Evolutionary conservation across 1,139 yeast genomes (phyloP), one percentile per base, ranked within the genome.

Genomic region (Blastobotrys serpentis): DNA sequence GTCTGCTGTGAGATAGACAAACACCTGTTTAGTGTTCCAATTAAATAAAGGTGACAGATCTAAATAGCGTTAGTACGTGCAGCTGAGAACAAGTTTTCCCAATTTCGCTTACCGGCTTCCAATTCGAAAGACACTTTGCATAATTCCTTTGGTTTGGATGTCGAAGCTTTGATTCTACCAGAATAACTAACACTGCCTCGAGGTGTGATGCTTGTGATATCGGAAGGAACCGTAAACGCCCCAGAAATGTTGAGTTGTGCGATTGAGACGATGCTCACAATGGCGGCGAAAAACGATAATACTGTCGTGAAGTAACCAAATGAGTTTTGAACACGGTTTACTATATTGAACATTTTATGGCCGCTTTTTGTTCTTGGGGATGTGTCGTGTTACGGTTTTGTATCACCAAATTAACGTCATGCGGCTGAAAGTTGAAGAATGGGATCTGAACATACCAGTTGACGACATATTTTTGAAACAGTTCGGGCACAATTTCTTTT

Each of bases 11-110:
- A 92, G 73, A 61, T 90, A 92, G 3, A 85, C 86, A 64, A 92
- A 90, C 17, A 92, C 81, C 67, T 92, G 98, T 63, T 92, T 92
- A 10, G 98, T 92, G 69, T 92, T 92, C 97, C 98, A 92, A 67
- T 86, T 89, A 77, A 90, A 90, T 49, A 92, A 73, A 1, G 89
- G 82, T 0, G 85, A 66, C 58, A 92, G 65, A 58, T 84, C 88
- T 2, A 77, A 10, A 44, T 14, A 36, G 5, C 7, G 45, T 44
- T 30, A 49, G 33, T 23, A 3, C 11, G 1, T 16, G 14, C 5
- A n/a, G 2, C 14, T 8, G 33, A 17, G 23, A 13, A 23, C 45
- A 32, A 7, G n/a, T 13, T 5, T 8, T 22, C 17, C 10, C 18
- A 11, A n/a, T n/a, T n/a, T 22, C 11, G 26, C 55, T 19, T 48